Evolutionary conservation across 306 rosid genomes (phyloP).

Genomic region (Lotus japonicus): DNA sequence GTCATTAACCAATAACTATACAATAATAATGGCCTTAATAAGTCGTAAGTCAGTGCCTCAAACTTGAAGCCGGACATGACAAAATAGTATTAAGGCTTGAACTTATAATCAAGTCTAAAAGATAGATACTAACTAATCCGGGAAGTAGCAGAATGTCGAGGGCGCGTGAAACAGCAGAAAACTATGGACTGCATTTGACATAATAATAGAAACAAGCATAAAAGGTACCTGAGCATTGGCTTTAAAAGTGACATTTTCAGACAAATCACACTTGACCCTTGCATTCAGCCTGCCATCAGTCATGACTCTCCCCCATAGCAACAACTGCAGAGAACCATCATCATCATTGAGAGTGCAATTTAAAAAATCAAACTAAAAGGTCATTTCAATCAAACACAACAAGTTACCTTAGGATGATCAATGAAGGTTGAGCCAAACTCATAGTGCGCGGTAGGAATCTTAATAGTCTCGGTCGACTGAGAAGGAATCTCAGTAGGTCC

Average conservation of each 20-base stretch:
- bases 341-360: neutral
- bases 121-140: neutral
- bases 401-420: constrained; percentile 86
- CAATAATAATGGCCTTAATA: neutral
- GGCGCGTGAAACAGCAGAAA: neutral
- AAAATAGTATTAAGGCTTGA: neutral
- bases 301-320: constrained; percentile 84
- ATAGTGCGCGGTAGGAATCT: constrained; percentile 82
- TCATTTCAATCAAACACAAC: neutral
- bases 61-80: neutral
- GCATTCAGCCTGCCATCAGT: constrained; percentile 95
- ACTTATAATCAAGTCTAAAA: neutral
- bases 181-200: neutral
- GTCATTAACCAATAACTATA: neutral
- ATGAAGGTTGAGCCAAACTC: constrained; percentile 95
- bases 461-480: constrained; percentile 74
- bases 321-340: constrained; percentile 44
- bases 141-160: neutral
- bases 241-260: constrained; percentile 73
- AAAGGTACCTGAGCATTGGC: constrained; percentile 93
- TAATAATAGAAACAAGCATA: neutral
- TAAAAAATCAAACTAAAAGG: neutral
- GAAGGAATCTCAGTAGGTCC: constrained; percentile 91
- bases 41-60: neutral
- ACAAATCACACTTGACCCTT: constrained; percentile 70